These are phyloP conservation scores for Uncinocarpus reesii DNA, from an alignment of 2,329 filamentous ascomycete species.

Conservation along the genomic window DNA sequence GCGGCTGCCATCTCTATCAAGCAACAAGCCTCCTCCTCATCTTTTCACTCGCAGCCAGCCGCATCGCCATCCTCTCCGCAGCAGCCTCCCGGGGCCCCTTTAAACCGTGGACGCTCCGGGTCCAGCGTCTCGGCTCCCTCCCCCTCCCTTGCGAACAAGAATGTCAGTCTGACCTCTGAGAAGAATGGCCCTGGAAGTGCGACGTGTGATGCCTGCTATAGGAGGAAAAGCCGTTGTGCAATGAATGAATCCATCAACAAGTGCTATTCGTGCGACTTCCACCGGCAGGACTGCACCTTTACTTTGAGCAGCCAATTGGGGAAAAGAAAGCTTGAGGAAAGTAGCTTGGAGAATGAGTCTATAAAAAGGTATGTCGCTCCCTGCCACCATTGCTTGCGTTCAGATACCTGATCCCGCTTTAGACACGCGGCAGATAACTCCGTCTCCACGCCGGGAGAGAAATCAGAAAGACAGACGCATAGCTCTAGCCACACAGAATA, in stretches of 20 bases:
- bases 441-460: neutral
- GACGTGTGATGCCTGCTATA: constrained; percentile 36
- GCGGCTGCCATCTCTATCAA: constrained; percentile 11
- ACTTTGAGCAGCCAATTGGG: constrained; percentile 26
- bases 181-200: constrained; percentile 15
- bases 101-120: neutral
- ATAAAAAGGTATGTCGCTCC: constrained; percentile 28
- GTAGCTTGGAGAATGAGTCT: constrained; percentile 22
- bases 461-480: neutral
- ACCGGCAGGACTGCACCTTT: constrained; percentile 38
- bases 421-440: constrained; percentile 10
- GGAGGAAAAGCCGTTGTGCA: constrained; percentile 35
- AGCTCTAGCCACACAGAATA: neutral
- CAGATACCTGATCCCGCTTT: neutral
- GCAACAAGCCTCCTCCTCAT: constrained; percentile 11
- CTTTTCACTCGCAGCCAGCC: constrained; percentile 5
- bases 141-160: constrained; percentile 1
- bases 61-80: neutral
- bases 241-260: constrained; percentile 38
- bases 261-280: constrained; percentile 38
- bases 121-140: neutral
- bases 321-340: constrained; percentile 34
- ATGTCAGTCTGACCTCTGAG: neutral
- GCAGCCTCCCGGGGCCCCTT: neutral
- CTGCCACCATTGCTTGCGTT: neutral